Conservation (phyloP, 2,329 filamentous ascomycete species). For the Penicillium sp. region DNA sequence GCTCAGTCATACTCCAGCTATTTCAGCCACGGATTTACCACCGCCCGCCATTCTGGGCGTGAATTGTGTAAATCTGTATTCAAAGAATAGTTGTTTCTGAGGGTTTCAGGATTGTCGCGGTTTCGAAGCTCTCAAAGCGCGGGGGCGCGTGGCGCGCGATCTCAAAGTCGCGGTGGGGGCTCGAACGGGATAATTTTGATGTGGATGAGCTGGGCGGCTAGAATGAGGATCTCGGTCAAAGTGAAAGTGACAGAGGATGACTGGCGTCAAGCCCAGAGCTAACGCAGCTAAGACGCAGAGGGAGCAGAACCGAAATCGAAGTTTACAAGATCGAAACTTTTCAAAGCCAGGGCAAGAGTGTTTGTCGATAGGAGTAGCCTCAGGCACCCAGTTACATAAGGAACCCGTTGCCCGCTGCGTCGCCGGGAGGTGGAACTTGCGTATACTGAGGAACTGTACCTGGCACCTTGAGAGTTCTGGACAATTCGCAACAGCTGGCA, state of each 20-base stretch:
- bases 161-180: slow-evolving; percentile 15
- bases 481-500: too few species aligned
- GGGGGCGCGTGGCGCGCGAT: slow-evolving; percentile 16
- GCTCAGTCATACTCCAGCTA: slow-evolving; percentile 26
- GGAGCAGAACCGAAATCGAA: slow-evolving; percentile 1
- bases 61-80: neutral
- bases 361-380: too few species aligned
- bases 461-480: too few species aligned
- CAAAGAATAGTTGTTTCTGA: neutral
- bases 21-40: slow-evolving; percentile 15
- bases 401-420: too few species aligned
- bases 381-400: too few species aligned
- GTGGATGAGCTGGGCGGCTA: neutral
- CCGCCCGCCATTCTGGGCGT: slow-evolving; percentile 10
- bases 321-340: neutral
- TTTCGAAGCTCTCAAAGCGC: slow-evolving; percentile 7
- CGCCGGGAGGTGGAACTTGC: too few species aligned
- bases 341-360: too few species aligned
- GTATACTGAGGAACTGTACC: too few species aligned
- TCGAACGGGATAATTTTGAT: slow-evolving; percentile 13
- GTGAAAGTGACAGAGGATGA: too few species aligned
- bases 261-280: too few species aligned
- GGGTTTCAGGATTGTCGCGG: slow-evolving; percentile 4
- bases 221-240: too few species aligned
- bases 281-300: too few species aligned